Evolutionary conservation across 257 asterid genomes (phyloP).

Genomic region (Capsicum pubescens): DNA sequence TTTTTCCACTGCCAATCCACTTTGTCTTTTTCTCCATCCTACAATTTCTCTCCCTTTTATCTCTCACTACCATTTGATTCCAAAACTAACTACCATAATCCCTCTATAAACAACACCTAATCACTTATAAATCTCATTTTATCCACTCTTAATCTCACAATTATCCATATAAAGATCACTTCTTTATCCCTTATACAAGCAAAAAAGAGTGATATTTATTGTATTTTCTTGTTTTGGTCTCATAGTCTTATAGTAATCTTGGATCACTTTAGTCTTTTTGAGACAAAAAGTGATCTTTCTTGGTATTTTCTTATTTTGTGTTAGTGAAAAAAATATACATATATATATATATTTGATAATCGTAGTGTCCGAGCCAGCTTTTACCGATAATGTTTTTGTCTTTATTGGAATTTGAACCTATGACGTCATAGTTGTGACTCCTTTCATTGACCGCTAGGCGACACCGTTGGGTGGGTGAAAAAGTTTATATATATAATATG

Average conservation of each 20-base stretch:
- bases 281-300: not conserved
- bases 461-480: not conserved
- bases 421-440: too few relatives aligned
- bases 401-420: too few relatives aligned
- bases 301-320: not conserved
- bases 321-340: too few relatives aligned
- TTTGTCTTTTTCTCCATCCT: not conserved
- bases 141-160: constrained; percentile 7
- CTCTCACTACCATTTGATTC: constrained; percentile 24
- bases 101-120: constrained; percentile 31
- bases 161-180: constrained; percentile 23
- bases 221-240: not conserved
- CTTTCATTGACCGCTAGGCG: too few relatives aligned
- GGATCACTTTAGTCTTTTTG: not conserved
- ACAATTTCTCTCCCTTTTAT: constrained; percentile 19
- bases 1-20: not conserved
- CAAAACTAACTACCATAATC: constrained; percentile 40
- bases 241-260: not conserved
- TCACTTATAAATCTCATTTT: not conserved
- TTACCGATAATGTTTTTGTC: too few relatives aligned
- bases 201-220: not conserved
- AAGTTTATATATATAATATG: constrained; percentile 37
- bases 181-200: not conserved
- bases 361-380: not conserved
- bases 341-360: too few relatives aligned